Base-by-base conservation (phyloP, 345 rosid genomes). In the Lepidium sativum region DNA sequence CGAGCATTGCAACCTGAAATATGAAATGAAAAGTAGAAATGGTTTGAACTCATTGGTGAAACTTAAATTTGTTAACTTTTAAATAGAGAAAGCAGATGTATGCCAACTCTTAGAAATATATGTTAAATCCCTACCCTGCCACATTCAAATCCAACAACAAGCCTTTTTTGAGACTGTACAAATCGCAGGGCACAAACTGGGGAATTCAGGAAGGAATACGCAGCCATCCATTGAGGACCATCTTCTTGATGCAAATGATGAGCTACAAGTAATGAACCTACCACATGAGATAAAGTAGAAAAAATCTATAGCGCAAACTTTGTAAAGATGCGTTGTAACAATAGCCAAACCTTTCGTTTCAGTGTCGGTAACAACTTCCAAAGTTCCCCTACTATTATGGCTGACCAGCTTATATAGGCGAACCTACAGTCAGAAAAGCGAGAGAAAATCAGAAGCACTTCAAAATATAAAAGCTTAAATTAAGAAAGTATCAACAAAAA, bases 1-100 rank as follows among this genome's bases (percentile, higher is more conserved):
- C 90, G 12, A 92, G 88, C 83, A 89, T 55, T 51, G 89, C 89
- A 41, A 86, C 97, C 99, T 94, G 90, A 69, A 83, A 80, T 37
- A 71, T 27, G 40, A 67, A 74, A 52, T 57, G 55, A 45, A 72
- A 62, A 68, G 43, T 60, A 43, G 54, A 50, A 72, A 48, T 57
- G 27, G 67, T 37, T 20, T 48, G 40, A 34, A 67, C 38, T 47
- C 54, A 42, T 56, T 45, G 34, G 6, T 50, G 67, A 51, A 16
- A 60, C 21, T 41, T 31, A 15, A 32, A 41, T 41, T 41, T 43
- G 34, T 43, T 18, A 13, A 43, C 56, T 25, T 66, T 52, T 29
- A 35, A 44, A 32, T 14, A 65, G 15, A 52, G 55, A 32, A 54
- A 34, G 35, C 39, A 20, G 48, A 41, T 43, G 52, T 51, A 25